A percentile compares a stretch with the other conserved stretches of the same genome.
Evolutionary conservation across 495 filamentous ascomycete species (phyloP).

Genomic region (Hyaloscypha finlandica): DNA sequence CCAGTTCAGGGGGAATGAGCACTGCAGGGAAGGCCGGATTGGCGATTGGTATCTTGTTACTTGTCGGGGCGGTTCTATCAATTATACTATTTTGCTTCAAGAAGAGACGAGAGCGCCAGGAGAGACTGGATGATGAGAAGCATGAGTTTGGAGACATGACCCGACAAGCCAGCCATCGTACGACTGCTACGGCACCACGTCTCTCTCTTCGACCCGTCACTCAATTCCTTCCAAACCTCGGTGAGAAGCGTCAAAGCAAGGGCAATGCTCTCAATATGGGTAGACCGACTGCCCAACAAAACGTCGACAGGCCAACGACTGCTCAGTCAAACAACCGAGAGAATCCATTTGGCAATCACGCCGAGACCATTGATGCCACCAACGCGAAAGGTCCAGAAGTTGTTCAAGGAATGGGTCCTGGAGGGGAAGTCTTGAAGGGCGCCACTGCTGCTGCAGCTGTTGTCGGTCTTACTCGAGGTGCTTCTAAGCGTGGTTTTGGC

Average conservation of each 20-base stretch:
- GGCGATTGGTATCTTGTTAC: constrained; percentile 73
- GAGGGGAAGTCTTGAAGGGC: constrained; percentile 38
- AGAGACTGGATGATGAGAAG: constrained; percentile 62
- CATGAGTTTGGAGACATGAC: constrained; percentile 34
- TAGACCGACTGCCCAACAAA: constrained; percentile 30
- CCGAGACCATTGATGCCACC: constrained; percentile 35
- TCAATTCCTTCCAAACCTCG: constrained; percentile 77
- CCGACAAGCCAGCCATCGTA: constrained; percentile 31
- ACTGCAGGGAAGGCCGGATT: constrained; percentile 80
- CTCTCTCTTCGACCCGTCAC: constrained; percentile 87
- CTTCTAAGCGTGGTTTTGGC: constrained; percentile 34
- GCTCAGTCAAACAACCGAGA: constrained; percentile 37
- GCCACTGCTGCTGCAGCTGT: constrained; percentile 43
- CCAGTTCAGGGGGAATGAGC: constrained; percentile 50
- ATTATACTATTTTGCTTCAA: constrained; percentile 68
- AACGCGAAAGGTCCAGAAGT: constrained; percentile 31
- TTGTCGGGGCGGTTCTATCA: constrained; percentile 60
- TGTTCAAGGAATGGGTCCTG: constrained; percentile 19
- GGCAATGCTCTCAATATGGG: constrained; percentile 41
- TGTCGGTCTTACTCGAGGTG: constrained; percentile 25
- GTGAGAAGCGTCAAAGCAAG: constrained; percentile 43
- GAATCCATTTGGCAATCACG: constrained; percentile 53
- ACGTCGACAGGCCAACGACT: constrained; percentile 38
- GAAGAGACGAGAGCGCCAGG: constrained; percentile 48
- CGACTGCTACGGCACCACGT: constrained; percentile 62